These are phyloP conservation scores for Aureobasidium uvarum DNA, from an alignment of 2,329 filamentous ascomycete genomes.

Conservation along the genomic window DNA sequence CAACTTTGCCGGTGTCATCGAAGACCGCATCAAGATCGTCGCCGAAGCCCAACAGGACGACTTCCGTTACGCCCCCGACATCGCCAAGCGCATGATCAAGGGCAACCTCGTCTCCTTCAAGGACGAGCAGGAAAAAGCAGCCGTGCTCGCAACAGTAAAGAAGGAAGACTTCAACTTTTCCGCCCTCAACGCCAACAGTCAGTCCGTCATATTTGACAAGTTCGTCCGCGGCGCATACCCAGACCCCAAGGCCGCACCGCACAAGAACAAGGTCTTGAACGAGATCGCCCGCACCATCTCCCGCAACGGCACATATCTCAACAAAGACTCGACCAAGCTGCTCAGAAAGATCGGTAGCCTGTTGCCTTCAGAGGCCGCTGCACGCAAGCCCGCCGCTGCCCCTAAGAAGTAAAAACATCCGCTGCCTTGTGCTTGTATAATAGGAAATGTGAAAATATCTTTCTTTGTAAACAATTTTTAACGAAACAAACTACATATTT, in stretches of 20 bases:
- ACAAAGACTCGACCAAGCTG: conserved; percentile 36
- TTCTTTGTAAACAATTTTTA: conserved; percentile 24
- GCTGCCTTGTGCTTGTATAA: neutral
- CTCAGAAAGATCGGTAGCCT: conserved; percentile 35
- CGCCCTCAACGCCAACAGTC: conserved; percentile 27
- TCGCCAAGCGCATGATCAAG: conserved; percentile 31
- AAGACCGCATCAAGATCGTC: conserved; percentile 32
- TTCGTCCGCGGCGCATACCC: conserved; percentile 34
- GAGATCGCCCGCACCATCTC: conserved; percentile 30
- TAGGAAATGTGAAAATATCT: conserved; percentile 8
- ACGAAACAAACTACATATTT: neutral
- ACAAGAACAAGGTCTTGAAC: conserved; percentile 33
- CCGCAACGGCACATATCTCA: conserved; percentile 34
- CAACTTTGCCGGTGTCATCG: conserved; percentile 34
- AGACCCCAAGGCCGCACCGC: conserved; percentile 26
- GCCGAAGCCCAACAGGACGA: conserved; percentile 29
- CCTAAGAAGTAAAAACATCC: conserved; percentile 7
- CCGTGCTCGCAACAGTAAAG: conserved; percentile 27
- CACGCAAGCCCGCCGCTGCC: conserved; percentile 16
- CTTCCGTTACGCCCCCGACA: conserved; percentile 29
- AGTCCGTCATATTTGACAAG: conserved; percentile 30
- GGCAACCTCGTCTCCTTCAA: conserved; percentile 30
- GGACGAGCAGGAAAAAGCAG: conserved; percentile 30
- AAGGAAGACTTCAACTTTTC: conserved; percentile 27
- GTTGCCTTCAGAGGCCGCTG: conserved; percentile 25